Evolutionary conservation across 148 eudicot genomes (phyloP), one percentile per base, ranked within the genome.

Genomic region (Nyssa sinensis): DNA sequence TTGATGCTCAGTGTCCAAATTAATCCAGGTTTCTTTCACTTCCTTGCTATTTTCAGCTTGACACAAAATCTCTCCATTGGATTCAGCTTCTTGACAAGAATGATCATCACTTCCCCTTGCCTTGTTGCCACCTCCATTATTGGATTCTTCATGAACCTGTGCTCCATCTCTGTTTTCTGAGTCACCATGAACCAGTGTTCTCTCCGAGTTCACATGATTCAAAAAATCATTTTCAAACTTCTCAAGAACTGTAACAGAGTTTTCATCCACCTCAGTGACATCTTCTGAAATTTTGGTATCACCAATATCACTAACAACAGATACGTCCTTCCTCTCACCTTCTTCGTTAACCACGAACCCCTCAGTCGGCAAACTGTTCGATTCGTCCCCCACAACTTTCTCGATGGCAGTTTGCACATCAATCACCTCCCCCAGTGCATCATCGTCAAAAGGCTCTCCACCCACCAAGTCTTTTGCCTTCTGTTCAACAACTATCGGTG

Each of bases 231-330:
- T 80, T 60, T 82, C 81, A 53, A 64, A 53, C 41, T 76, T 74
- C 71, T 81, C 83, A 14, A 44, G 66, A 32, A 70, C 81, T 49
- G 78, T 68, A 44, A 53, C 72, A 34, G 79, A 69, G 41, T 80
- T 77, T 70, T 81, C 88, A 66, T 67, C 79, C 24, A 65, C 62
- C 32, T 75, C 76, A 80, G 72, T 74, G n/a, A 62, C 69, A 55
- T 69, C 72, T 78, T 41, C 35, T 11, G 47, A 68, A 63, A 73
- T 74, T 35, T 77, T 78, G 21, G 24, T 21, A 55, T 55, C 25
- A n/a, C 25, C 59, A 12, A 44, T 35, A 47, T 17, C 72, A 7
- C n/a, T 31, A 24, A 32, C 34, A 66, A 64, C 73, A 69, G 34
- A 31, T 13, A 58, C 65, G 28, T 30, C 62, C 28, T 23, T 66